Conservation (phyloP, 2,329 filamentous ascomycete species). For the Nothomitra cinnamomea region DNA sequence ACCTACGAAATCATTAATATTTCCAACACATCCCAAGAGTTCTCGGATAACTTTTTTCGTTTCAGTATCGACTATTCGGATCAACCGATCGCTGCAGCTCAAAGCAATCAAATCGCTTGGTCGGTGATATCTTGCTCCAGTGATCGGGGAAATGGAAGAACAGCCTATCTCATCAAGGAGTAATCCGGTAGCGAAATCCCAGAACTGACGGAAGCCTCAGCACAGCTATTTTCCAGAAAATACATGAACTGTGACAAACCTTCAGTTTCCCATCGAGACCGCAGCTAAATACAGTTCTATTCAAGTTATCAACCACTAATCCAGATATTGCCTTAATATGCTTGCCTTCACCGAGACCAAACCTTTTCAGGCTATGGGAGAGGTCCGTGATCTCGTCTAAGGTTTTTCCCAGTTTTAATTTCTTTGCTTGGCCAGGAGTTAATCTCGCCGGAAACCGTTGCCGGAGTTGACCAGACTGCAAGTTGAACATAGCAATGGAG, state of each 20-base stretch:
- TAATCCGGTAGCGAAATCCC: conserved; percentile 78
- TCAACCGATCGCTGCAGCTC: conserved; percentile 72
- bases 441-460: conserved; percentile 72
- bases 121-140: conserved; percentile 62
- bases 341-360: conserved; percentile 41
- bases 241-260: conserved; percentile 17
- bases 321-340: conserved; percentile 76
- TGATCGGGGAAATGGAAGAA: conserved; percentile 60
- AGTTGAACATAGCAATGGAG: conserved; percentile 84
- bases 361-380: conserved; percentile 14
- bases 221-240: not conserved
- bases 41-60: conserved; percentile 86
- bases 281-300: conserved; percentile 71
- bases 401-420: conserved; percentile 46
- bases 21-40: conserved; percentile 62
- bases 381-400: not conserved
- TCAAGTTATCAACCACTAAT: conserved; percentile 74
- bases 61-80: conserved; percentile 78
- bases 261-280: conserved; percentile 84
- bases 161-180: conserved; percentile 71
- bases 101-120: conserved; percentile 75
- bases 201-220: conserved; percentile 40
- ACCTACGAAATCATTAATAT: conserved; percentile 51
- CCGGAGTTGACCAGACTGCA: conserved; percentile 80
- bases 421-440: conserved; percentile 61